phyloP scores from a whole-genome alignment of 2,329 filamentous ascomycete genomes.

The Zarea fungicola region DNA sequence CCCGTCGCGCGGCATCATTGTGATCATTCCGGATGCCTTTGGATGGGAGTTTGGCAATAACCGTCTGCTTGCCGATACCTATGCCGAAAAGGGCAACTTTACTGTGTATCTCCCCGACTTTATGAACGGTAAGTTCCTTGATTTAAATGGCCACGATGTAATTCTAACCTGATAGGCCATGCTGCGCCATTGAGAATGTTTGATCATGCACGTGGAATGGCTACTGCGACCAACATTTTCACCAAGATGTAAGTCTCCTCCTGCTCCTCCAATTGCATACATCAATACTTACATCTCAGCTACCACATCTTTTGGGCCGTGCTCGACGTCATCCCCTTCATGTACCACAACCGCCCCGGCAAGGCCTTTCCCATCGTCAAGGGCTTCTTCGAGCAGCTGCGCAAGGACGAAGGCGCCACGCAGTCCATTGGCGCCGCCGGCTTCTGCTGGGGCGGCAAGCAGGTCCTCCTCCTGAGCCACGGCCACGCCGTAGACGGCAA shows the following conservation, averaged over 20 bases:
- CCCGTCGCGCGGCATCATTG: constrained; percentile 40
- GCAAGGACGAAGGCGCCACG: constrained; percentile 24
- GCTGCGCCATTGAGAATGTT: constrained; percentile 28
- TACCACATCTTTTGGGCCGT: constrained; percentile 23
- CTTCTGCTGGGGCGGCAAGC: constrained; percentile 60
- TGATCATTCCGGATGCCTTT: constrained; percentile 51
- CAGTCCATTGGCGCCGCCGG: constrained; percentile 47
- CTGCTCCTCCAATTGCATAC: no score
- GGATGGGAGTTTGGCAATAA: constrained; percentile 51
- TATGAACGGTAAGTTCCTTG: constrained; percentile 33
- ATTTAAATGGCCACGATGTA: background rate
- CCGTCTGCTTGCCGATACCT: constrained; percentile 47
- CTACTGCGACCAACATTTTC: constrained; percentile 18
- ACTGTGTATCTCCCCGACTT: constrained; percentile 53
- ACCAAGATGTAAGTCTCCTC: constrained; percentile 26
- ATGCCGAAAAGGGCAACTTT: constrained; percentile 45
- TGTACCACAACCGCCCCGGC: constrained; percentile 26
- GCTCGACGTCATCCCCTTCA: constrained; percentile 25
- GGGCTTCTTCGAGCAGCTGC: constrained; percentile 33
- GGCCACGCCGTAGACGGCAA: constrained; percentile 26
- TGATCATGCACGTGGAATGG: constrained; percentile 22
- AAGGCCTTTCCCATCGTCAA: constrained; percentile 30
- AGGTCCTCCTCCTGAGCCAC: constrained; percentile 44
- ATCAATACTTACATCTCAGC: constrained; percentile 14
- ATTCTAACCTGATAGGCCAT: constrained; percentile 19